phyloP scores from a whole-genome alignment of 2,329 filamentous ascomycete species.

The Stagonosporopsis cucurbitacearum region DNA sequence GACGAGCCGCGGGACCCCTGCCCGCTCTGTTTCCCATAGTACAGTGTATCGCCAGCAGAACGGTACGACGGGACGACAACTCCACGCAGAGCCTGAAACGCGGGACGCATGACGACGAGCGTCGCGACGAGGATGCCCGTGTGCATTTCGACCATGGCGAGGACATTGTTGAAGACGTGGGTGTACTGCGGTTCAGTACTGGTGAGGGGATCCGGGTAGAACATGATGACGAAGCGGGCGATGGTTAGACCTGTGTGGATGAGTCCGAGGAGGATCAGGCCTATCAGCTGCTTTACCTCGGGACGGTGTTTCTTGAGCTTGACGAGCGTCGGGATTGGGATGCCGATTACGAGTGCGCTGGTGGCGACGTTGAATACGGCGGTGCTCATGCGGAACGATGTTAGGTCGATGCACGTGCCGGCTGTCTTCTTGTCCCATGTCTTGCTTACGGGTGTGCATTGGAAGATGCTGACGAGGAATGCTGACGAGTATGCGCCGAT shows the following conservation, averaged over 20 bases:
- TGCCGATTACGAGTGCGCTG: slow-evolving; percentile 12
- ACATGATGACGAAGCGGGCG: slow-evolving; percentile 21
- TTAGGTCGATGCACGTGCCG: slow-evolving; percentile 14
- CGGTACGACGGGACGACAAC: slow-evolving; percentile 1
- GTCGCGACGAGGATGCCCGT: slow-evolving; percentile 17
- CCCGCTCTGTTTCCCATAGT: slow-evolving; percentile 9
- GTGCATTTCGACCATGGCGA: slow-evolving; percentile 19
- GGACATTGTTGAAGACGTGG: slow-evolving; percentile 16
- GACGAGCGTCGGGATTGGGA: slow-evolving; percentile 19
- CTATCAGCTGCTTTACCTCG: slow-evolving; percentile 15
- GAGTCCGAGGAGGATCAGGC: slow-evolving; percentile 13
- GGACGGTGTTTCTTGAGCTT: slow-evolving; percentile 16
- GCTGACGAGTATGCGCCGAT: slow-evolving; percentile 17
- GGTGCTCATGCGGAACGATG: slow-evolving; percentile 19
- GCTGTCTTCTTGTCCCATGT: slow-evolving; percentile 15
- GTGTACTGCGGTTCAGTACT: slow-evolving; percentile 20
- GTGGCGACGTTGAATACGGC: slow-evolving; percentile 19
- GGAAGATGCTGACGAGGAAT: slow-evolving; percentile 18
- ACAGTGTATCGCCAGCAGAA: not conserved
- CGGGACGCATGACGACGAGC: slow-evolving; percentile 18
- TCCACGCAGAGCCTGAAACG: slow-evolving; percentile 9
- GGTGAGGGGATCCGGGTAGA: slow-evolving; percentile 13
- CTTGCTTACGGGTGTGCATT: slow-evolving; percentile 15
- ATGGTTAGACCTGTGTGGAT: slow-evolving; percentile 15
- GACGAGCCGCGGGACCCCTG: not conserved